These are phyloP conservation scores for Sporothrix mexicana DNA, from an alignment of 2,329 filamentous ascomycete genomes.

Conservation along the genomic window DNA sequence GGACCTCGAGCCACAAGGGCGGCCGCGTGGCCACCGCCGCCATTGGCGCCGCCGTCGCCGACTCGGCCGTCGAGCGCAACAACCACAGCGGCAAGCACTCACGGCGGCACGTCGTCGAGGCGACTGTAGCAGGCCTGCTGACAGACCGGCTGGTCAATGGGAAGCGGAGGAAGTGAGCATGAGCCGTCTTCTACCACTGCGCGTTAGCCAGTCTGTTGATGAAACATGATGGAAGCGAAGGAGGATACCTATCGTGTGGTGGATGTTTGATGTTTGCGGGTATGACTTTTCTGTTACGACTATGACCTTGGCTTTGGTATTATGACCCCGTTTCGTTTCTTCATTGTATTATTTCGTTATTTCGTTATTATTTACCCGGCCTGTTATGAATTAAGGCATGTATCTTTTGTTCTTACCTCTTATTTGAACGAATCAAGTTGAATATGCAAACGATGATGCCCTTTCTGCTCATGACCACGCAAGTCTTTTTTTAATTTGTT, in stretches of 20 bases:
- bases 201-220: background rate
- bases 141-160: slow-evolving; percentile 40
- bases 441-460: background rate
- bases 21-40: slow-evolving; percentile 39
- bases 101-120: slow-evolving; percentile 39
- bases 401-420: background rate
- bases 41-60: slow-evolving; percentile 37
- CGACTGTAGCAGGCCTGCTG: slow-evolving; percentile 39
- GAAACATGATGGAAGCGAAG: too few relatives aligned
- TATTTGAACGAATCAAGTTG: too few relatives aligned
- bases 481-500: background rate
- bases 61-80: slow-evolving; percentile 35
- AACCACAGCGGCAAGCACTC: slow-evolving; percentile 32
- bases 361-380: background rate
- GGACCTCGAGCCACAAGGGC: slow-evolving; percentile 35
- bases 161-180: slow-evolving; percentile 36
- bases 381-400: background rate
- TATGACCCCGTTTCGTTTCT: background rate
- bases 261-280: background rate
- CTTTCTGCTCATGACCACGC: too few relatives aligned
- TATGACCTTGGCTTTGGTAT: background rate
- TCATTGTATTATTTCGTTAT: background rate
- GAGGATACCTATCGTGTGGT: background rate
- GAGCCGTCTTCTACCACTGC: too few relatives aligned
- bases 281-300: background rate